These are phyloP conservation scores for Cutaneotrichosporon sp. DNA, from an alignment of 1,284 basidiomycete genomes.

Conservation along the genomic window DNA sequence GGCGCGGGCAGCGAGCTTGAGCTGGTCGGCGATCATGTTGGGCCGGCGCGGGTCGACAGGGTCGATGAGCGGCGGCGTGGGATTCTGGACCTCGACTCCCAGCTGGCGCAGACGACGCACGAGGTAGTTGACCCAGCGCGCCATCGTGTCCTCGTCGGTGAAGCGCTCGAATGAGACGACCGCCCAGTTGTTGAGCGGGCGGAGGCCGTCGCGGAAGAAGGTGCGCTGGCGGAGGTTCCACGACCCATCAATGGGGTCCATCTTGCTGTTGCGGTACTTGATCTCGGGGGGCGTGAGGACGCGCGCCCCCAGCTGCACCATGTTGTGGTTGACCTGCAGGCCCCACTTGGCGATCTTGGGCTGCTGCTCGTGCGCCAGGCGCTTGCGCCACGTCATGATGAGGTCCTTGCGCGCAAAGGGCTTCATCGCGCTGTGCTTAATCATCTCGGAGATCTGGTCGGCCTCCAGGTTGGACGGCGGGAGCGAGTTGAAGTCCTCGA, in stretches of 20 bases:
- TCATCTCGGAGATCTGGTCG: constrained; percentile 49
- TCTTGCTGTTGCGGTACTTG: constrained; percentile 31
- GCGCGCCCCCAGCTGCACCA: constrained; percentile 50
- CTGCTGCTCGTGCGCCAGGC: constrained; percentile 41
- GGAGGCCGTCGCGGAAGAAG: constrained; percentile 40
- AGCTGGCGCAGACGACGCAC: constrained; percentile 25
- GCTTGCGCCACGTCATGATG: constrained; percentile 33
- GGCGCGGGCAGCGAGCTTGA: constrained; percentile 37
- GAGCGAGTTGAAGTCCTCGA: constrained; percentile 47
- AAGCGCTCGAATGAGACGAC: constrained; percentile 46
- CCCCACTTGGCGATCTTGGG: constrained; percentile 51
- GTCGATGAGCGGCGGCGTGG: constrained; percentile 32
- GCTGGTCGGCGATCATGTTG: constrained; percentile 16
- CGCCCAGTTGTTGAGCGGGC: constrained; percentile 48
- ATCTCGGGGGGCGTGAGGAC: constrained; percentile 46
- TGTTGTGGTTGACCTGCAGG: constrained; percentile 44
- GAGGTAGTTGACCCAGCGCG: constrained; percentile 36
- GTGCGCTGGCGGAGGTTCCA: constrained; percentile 40
- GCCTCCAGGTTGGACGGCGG: constrained; percentile 41
- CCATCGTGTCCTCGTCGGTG: constrained; percentile 34
- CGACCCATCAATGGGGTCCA: constrained; percentile 23
- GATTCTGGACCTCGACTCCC: constrained; percentile 39
- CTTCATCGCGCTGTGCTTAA: constrained; percentile 47
- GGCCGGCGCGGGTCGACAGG: constrained; percentile 35
- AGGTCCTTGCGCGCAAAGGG: constrained; percentile 36